phyloP scores from a whole-genome alignment of 139 green algal species.

The Marvania coccoides region DNA sequence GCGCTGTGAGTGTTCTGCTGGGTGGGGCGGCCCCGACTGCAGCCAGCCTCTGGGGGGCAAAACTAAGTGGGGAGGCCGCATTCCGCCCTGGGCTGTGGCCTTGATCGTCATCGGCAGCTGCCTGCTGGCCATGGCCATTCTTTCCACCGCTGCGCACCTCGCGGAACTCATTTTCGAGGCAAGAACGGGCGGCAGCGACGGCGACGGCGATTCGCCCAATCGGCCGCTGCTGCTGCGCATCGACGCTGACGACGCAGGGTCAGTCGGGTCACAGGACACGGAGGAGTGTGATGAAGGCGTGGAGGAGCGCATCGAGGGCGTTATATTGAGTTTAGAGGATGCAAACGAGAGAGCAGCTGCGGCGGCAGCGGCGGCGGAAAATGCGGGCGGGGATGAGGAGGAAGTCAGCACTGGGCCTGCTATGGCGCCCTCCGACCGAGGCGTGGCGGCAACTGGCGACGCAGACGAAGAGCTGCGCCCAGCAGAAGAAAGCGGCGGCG shows the following conservation, averaged over 20 bases:
- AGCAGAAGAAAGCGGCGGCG: background rate
- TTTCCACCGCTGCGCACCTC: constrained; percentile 14
- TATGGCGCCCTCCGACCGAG: too few species aligned
- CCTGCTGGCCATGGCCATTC: constrained; percentile 20
- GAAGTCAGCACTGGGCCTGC: background rate
- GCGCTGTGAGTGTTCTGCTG: constrained; percentile 56
- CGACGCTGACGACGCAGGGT: constrained; percentile 32
- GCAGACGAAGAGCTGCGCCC: background rate
- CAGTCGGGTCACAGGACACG: constrained; percentile 33
- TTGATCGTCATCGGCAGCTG: constrained; percentile 44
- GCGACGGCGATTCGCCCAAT: constrained; percentile 18
- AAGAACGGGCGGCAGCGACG: background rate
- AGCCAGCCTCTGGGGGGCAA: background rate
- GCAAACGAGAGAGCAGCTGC: background rate
- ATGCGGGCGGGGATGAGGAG: background rate
- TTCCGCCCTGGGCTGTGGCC: constrained; percentile 38
- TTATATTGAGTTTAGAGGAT: constrained; percentile 4
- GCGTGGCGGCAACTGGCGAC: background rate
- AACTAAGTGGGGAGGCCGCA: background rate
- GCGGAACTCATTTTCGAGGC: constrained; percentile 10
- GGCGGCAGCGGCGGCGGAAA: background rate
- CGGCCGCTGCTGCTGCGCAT: constrained; percentile 38
- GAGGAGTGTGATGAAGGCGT: constrained; percentile 20
- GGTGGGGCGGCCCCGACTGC: constrained; percentile 49
- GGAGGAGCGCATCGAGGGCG: constrained; percentile 15